Base-by-base conservation (phyloP, 1,284 basidiomycete genomes). In the Leccinum pallidistipes region DNA sequence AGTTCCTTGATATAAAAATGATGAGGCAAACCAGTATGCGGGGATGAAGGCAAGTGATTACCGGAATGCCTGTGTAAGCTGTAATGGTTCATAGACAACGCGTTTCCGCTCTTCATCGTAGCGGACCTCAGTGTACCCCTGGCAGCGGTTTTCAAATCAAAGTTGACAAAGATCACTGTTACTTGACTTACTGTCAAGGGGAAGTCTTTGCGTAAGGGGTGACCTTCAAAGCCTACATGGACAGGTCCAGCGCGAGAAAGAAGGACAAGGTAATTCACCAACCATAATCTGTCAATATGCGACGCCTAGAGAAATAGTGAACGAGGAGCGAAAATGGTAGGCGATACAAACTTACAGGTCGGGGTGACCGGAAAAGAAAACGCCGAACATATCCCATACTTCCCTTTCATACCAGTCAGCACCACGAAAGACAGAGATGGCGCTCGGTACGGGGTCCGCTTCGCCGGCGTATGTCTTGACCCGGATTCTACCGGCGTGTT, bases 381-480 rank as follows among this genome's bases (percentile, higher is more conserved):
- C 93, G 60, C 97, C 97, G 75, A 83, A 99, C 80, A 99, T 86
- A 79, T 99, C 97, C 94, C 95, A 99, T 36, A 94, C 90, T 78
- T 99, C 97, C 64, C 97, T 86, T 79, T 99, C 97, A 75, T 95
- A 97, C 97, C 97, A 99, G 76, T 99, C 94, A 21, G 97, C 97
- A 57, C 95, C 94, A 61, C 87, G 84, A 82, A 91, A 99, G 29
- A 98, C 68, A 24, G 85, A 84, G 5, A 86, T 83, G 18, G 85
- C 87, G 70, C 92, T 97, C 0, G 97, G 97, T 9, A 99, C 93
- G 49, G 94, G 87, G 69, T 96, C 92, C n/a, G 92, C 88, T 78
- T 99, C 97, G 66, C 93, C 92, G 62, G 95, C 95, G 76, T 97
- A 98, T 0, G 97, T 98, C 86, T 99, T 99, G 69, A 99, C 95